Evolutionary conservation across 129 eudicot genomes (phyloP), one percentile per base, ranked within the genome.

Genomic region (Deinandra increscens): DNA sequence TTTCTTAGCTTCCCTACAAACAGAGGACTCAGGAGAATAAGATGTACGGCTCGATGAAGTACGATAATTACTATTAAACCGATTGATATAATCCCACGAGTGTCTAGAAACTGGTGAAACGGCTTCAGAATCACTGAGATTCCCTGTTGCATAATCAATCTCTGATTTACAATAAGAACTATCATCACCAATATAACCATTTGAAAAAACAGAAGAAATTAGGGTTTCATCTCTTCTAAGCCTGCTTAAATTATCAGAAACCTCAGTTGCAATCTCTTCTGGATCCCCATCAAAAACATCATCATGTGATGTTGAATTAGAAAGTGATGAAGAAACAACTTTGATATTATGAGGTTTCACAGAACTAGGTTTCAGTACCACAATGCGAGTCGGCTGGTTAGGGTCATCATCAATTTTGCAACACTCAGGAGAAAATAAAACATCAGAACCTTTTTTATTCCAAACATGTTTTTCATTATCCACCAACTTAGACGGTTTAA

Each of bases 1-100:
- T 64, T 94, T 94, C 85, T 94, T 94, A 34, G 99, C 99, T 81
- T 94, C 99, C 75, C 89, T 83, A 42, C 84, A 87, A 33, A 94
- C 99, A 39, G 99, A 87, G 12, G 99, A 94, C 79, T 94, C 94
- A 0, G 87, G 93, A 55, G 99, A 90, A 85, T 78, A 85, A 69
- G 97, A 94, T 38, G 85, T 85, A 36, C 88, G 91, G 76, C 95
- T 85, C 72, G 95, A 84, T 33, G 98, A 83, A 8, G 85, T 72
- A 50, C 96, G 82, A 63, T 67, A 87, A 8, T 87, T 91, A 63
- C 91, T 87, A n/a, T 75, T 81, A 61, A 45, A 76, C 71, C 87
- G 86, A 70, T 90, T 87, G 12, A 78, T 74, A 68, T 84, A 85
- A 72, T 90, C 97, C 99, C 99, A 94, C 0, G 97, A 90, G 67